A percentile compares a stretch with the other conserved stretches of the same genome.
phyloP scores from a whole-genome alignment of 2,329 filamentous ascomycete species.

The Ophiosphaerella narmari region DNA sequence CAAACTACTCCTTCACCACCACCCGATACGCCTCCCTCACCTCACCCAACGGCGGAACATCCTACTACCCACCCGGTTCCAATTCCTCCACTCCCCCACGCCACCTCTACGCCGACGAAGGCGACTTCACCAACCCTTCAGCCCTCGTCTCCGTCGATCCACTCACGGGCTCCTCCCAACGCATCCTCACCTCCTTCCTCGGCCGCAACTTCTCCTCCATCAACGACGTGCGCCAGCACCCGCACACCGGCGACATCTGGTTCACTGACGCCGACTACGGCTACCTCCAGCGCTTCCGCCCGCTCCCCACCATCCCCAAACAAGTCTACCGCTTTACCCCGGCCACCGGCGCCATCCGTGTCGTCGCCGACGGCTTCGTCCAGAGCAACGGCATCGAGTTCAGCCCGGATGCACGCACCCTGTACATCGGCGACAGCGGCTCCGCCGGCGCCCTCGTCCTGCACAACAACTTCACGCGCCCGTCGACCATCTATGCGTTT shows the following conservation, averaged over 20 bases:
- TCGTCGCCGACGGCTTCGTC: constrained; percentile 50
- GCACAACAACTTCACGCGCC: constrained; percentile 43
- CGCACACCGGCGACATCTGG: constrained; percentile 53
- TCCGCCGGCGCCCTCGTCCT: constrained; percentile 29
- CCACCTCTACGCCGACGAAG: constrained; percentile 43
- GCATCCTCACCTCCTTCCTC: constrained; percentile 53
- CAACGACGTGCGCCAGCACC: constrained; percentile 51
- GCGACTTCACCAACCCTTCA: constrained; percentile 47
- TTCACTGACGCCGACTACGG: constrained; percentile 54
- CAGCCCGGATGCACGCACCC: constrained; percentile 48
- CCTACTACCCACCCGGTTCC: constrained; percentile 39
- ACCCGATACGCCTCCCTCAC: constrained; percentile 46
- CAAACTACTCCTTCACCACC: constrained; percentile 42
- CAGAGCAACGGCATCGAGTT: constrained; percentile 54
- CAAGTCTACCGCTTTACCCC: constrained; percentile 52
- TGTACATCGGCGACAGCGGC: constrained; percentile 57
- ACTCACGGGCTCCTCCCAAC: constrained; percentile 47
- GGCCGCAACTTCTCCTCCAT: constrained; percentile 53
- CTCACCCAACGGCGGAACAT: constrained; percentile 45
- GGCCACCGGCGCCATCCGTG: constrained; percentile 45
- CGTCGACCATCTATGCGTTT: constrained; percentile 51
- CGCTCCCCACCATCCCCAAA: constrained; percentile 36
- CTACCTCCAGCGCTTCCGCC: constrained; percentile 38
- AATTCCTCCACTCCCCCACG: constrained; percentile 30
- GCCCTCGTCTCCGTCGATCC: constrained; percentile 53